Evolutionary conservation across 306 rosid genomes (phyloP).

Genomic region (Cucumis cinereus): DNA sequence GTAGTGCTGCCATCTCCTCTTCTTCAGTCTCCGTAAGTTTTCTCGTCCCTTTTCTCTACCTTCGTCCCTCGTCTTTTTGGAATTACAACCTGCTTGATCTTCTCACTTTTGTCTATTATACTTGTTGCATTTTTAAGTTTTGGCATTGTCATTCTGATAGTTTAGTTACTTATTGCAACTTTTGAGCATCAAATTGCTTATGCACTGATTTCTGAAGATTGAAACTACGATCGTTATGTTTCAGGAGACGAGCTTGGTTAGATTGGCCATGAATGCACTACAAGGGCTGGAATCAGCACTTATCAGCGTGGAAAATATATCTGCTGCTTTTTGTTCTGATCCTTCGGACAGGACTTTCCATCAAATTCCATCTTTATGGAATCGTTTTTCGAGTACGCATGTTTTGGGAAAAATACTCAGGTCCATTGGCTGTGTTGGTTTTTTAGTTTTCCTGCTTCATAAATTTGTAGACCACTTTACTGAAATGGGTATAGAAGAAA

Average conservation of each 20-base stretch:
- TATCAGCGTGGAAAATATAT: slow-evolving; percentile 38
- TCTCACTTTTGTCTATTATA: not conserved
- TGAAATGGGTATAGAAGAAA: slow-evolving; percentile 12
- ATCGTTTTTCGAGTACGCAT: slow-evolving; percentile 61
- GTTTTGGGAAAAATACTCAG: slow-evolving; percentile 57
- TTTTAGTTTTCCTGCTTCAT: slow-evolving; percentile 53
- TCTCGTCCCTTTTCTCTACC: not conserved
- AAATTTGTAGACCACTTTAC: slow-evolving; percentile 48
- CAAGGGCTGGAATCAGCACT: slow-evolving; percentile 67
- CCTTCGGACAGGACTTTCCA: slow-evolving; percentile 64
- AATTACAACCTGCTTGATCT: not conserved
- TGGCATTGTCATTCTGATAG: not conserved
- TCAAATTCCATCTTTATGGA: slow-evolving; percentile 57
- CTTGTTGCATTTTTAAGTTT: not conserved
- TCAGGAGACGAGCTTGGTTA: slow-evolving; percentile 76
- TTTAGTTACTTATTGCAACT: not conserved
- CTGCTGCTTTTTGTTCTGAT: slow-evolving; percentile 42
- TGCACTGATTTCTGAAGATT: not conserved
- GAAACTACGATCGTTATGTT: slow-evolving; percentile 1
- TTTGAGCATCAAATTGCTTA: not conserved
- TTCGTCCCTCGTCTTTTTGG: not conserved
- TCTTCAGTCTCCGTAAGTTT: slow-evolving; percentile 66
- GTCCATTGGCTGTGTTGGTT: slow-evolving; percentile 51
- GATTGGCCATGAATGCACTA: slow-evolving; percentile 64
- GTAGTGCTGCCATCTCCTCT: slow-evolving; percentile 2